phyloP scores from a whole-genome alignment of 2,329 filamentous ascomycete species.

The Pochonia chlamydosporia region DNA sequence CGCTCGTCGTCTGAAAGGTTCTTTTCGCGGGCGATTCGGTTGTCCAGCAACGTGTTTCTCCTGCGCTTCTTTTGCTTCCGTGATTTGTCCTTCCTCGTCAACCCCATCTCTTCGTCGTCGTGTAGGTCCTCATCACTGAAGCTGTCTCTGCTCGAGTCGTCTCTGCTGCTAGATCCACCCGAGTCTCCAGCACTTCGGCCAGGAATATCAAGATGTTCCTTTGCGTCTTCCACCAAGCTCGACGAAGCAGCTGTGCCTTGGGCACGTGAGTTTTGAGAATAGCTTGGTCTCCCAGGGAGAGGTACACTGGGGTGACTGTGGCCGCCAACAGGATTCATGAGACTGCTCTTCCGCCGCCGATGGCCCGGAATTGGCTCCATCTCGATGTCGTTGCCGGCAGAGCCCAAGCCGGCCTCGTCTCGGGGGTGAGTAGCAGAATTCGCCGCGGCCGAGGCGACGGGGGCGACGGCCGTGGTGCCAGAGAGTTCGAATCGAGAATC shows the following conservation, averaged over 20 bases:
- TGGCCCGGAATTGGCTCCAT: slow-evolving; percentile 51
- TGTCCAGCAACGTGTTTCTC: slow-evolving; percentile 63
- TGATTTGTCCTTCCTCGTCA: slow-evolving; percentile 68
- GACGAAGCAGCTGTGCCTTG: slow-evolving; percentile 9
- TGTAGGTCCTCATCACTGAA: slow-evolving; percentile 67
- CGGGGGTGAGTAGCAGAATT: slow-evolving; percentile 10
- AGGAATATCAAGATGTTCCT: slow-evolving; percentile 39
- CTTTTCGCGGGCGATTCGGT: slow-evolving; percentile 57
- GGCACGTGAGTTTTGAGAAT: slow-evolving; percentile 6
- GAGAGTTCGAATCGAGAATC: slow-evolving; percentile 3
- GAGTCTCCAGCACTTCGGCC: slow-evolving; percentile 18
- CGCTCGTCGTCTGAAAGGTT: slow-evolving; percentile 65
- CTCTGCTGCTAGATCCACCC: slow-evolving; percentile 13
- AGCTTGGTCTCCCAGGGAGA: slow-evolving; percentile 13
- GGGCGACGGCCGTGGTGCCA: slow-evolving; percentile 1
- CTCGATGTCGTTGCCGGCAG: slow-evolving; percentile 40
- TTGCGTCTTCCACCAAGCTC: slow-evolving; percentile 32
- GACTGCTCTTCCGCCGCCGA: slow-evolving; percentile 49
- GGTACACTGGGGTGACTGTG: slow-evolving; percentile 14
- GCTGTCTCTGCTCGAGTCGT: slow-evolving; percentile 42
- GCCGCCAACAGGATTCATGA: slow-evolving; percentile 34
- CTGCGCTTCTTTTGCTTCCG: slow-evolving; percentile 61
- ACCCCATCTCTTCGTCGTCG: slow-evolving; percentile 84
- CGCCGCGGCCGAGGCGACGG: slow-evolving; percentile 10
- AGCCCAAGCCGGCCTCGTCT: slow-evolving; percentile 8